A percentile compares a stretch with the other conserved stretches of the same genome.
phyloP scores from a whole-genome alignment of 345 rosid genomes.

The Ailanthus altissimus region DNA sequence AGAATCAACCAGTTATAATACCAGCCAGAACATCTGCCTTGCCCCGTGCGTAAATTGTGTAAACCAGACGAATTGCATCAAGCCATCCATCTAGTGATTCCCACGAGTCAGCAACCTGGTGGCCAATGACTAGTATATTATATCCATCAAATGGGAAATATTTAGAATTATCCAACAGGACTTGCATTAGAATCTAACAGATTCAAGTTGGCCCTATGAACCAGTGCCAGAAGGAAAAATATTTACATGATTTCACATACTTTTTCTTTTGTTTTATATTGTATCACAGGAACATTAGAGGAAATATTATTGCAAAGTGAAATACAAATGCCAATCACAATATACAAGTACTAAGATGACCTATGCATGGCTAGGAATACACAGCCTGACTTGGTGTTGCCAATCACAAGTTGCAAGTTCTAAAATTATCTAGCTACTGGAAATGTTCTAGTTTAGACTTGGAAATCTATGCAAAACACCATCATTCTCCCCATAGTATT shows the following conservation, averaged over 20 bases:
- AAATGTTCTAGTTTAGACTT: background rate
- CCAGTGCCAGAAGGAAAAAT: background rate
- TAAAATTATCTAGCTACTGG: too few relatives aligned
- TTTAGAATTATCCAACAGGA: background rate
- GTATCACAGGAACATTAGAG: background rate
- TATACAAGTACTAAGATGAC: background rate
- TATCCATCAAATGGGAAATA: background rate
- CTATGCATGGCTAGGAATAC: background rate
- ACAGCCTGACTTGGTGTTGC: background rate
- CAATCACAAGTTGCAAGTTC: background rate
- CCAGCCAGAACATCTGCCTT: slow-evolving; percentile 89
- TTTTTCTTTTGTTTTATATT: background rate
- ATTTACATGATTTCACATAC: background rate
- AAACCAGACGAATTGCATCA: slow-evolving; percentile 87
- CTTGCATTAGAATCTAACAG: background rate
- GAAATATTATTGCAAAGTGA: background rate
- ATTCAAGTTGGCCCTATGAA: background rate
- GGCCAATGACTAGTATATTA: slow-evolving; percentile 7
- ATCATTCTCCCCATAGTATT: background rate
- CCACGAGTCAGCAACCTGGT: slow-evolving; percentile 96
- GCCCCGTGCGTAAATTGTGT: slow-evolving; percentile 89
- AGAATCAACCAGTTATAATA: slow-evolving; percentile 80
- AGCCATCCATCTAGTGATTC: slow-evolving; percentile 96
- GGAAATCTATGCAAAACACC: background rate
- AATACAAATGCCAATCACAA: background rate